Conservation (phyloP, 768 basidiomycete species). For the Kwoniella heveanensis region DNA sequence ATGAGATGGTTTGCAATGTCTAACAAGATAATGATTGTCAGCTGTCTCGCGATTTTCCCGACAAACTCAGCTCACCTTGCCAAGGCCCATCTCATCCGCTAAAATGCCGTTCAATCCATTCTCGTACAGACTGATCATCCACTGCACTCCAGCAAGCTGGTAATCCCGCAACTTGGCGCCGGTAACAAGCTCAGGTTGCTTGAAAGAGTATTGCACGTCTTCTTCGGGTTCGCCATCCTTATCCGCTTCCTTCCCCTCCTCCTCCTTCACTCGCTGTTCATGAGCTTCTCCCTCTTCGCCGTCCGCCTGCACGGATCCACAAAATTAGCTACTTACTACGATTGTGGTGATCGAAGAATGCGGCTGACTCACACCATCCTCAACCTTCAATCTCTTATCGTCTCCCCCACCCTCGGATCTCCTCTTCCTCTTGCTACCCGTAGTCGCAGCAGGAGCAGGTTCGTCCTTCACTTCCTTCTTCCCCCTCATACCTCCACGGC, state of each 20-base stretch:
- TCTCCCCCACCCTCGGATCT: conserved; percentile 22
- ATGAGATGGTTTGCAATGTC: conserved; percentile 94
- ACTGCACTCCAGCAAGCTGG: conserved; percentile 90
- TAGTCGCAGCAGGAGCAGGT: conserved; percentile 3
- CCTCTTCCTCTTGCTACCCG: conserved; percentile 33
- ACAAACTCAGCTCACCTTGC: conserved; percentile 58
- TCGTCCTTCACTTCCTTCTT: conserved; percentile 29
- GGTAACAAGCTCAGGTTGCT: conserved; percentile 76
- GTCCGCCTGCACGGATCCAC: not conserved
- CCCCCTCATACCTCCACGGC: conserved; percentile 31
- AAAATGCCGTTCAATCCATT: conserved; percentile 59
- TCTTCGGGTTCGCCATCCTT: conserved; percentile 27
- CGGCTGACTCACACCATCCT: conserved; percentile 21
- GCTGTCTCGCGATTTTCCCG: not conserved
- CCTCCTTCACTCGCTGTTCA: conserved; percentile 12
- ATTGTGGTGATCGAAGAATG: no score
- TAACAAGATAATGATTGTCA: conserved; percentile 52
- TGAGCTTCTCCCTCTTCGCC: conserved; percentile 13
- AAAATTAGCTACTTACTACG: not conserved
- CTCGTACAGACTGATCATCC: conserved; percentile 87
- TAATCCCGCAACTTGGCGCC: conserved; percentile 85
- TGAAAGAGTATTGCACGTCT: conserved; percentile 41
- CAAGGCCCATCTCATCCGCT: conserved; percentile 96
- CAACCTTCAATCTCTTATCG: conserved; percentile 44
- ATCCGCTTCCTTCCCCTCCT: conserved; percentile 10